Evolutionary conservation across 306 rosid genomes (phyloP), one percentile per base, ranked within the genome.

Genomic region (Acacia confusa): DNA sequence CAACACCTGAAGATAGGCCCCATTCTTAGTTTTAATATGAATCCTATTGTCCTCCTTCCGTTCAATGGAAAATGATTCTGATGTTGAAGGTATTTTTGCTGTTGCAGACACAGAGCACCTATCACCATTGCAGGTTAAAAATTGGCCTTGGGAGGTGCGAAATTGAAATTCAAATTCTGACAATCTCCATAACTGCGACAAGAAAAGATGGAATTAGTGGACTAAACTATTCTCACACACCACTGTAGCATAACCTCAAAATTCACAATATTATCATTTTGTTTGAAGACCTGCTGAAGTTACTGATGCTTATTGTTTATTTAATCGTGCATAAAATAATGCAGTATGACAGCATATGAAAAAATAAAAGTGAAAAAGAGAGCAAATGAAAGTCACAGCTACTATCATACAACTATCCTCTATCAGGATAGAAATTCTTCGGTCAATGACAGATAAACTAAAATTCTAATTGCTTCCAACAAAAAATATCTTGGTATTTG

Each of bases 161-260:
- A 93, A 80, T 73, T 90, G 94, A 88, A 93, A 92, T 72, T 90
- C 87, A 57, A 87, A 93, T 84, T 81, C 86, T 0, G 98, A 90
- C 66, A 89, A 81, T 88, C 99, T 92, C 97, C 93, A 93, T 73
- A 92, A 83, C 99, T 95, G 85, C 84, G 82, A 72, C 67, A 84
- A 55, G 48, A 43, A 71, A 78, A 78, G 52, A 34, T 8, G 38
- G 48, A 50, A 63, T 10, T 9, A n/a, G 45, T 79, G 16, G 64
- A 78, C 40, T 58, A 80, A 79, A 65, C 5, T 58, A n/a, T 79
- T 78, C 63, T 41, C 60, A 52, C 40, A 65, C 27, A 43, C 40
- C 79, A 50, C 50, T 55, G 16, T 48, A 28, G 25, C 74, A 71
- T 58, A 48, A 45, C 27, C 71, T 68, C 30, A 27, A 74, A 53